Conservation (phyloP, 495 filamentous ascomycete genomes). For the Chaetomium tenue region DNA sequence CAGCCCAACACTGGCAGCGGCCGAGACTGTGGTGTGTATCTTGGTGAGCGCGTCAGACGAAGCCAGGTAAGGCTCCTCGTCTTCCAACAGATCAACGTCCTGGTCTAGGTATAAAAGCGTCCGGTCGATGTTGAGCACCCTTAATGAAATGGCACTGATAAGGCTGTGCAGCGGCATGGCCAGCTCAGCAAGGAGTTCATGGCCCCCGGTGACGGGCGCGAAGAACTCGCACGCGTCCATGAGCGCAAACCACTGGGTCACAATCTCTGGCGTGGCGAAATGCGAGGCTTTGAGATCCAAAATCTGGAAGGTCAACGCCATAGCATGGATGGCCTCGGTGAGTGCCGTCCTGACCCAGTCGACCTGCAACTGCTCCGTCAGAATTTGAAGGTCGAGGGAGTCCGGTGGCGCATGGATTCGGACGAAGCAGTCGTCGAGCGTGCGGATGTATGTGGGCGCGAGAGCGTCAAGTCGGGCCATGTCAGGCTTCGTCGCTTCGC, state of each 20-base stretch:
- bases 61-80: constrained; percentile 58
- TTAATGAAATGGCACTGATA: constrained; percentile 68
- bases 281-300: constrained; percentile 56
- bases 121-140: constrained; percentile 66
- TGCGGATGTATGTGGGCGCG: constrained; percentile 41
- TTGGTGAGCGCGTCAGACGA: constrained; percentile 60
- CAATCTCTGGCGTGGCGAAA: constrained; percentile 57
- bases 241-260: constrained; percentile 69
- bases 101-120: constrained; percentile 45
- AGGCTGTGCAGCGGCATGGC: constrained; percentile 63
- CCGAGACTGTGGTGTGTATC: constrained; percentile 61
- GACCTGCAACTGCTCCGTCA: constrained; percentile 53
- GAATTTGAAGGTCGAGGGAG: constrained; percentile 29
- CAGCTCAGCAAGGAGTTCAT: constrained; percentile 53
- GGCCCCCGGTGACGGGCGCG: constrained; percentile 52
- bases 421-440: constrained; percentile 39
- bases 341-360: constrained; percentile 63
- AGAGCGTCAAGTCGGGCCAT: constrained; percentile 37
- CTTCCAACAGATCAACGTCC: constrained; percentile 41
- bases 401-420: constrained; percentile 33
- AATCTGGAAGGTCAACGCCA: constrained; percentile 71
- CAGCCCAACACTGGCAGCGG: constrained; percentile 47
- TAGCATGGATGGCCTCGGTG: constrained; percentile 66
- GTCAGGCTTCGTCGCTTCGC: constrained; percentile 18
- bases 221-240: constrained; percentile 65